Base-by-base conservation (phyloP, 345 rosid species). In the Durio zibethinus region DNA sequence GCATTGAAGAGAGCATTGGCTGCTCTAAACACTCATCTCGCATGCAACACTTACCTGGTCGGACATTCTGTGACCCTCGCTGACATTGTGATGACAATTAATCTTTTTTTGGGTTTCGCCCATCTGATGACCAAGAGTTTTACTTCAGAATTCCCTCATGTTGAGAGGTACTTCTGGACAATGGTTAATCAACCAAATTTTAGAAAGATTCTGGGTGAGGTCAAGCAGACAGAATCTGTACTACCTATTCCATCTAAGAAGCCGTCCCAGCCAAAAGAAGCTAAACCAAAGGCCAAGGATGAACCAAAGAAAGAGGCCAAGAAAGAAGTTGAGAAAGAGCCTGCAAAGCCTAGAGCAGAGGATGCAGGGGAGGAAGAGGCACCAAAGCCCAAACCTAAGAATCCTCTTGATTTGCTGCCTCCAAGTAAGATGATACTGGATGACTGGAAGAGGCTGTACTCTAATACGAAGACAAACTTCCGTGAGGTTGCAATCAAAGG, bases 371-470 rank as follows among this genome's bases (percentile, higher is more conserved):
- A 88, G 86, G 91, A 89, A 80, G 95, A 89, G 82, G 88, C 89
- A 59, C 86, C 92, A 60, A 93, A 90, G 81, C 97, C 98, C 48
- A 94, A 92, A 79, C 72, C 97, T 33, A 95, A 95, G 87, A 95
- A 95, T 82, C 97, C 96, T 74, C 99, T 95, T 40, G 99, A 95
- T 83, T 84, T 90, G 72, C 84, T 95, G 71, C 98, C 98, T 62
- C 97, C 99, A 25, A 93, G 97, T 82, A 88, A 86, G 83, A 95
- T 95, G 99, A 78, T 95, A 20, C 83, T 95, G 4, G 98, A 95
- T 85, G 98, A 95, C 0, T 95, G 99, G 99, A 95, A 95, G 90
- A 89, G 98, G 89, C 97, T 95, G 7, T 95, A 93, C 84, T 95
- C 99, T 0, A 93, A 95, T 86, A 95, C 98, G 64, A 95, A 95